Evolutionary conservation across 495 filamentous ascomycete species (phyloP).

Genomic region (Trypethelium eluteriae): DNA sequence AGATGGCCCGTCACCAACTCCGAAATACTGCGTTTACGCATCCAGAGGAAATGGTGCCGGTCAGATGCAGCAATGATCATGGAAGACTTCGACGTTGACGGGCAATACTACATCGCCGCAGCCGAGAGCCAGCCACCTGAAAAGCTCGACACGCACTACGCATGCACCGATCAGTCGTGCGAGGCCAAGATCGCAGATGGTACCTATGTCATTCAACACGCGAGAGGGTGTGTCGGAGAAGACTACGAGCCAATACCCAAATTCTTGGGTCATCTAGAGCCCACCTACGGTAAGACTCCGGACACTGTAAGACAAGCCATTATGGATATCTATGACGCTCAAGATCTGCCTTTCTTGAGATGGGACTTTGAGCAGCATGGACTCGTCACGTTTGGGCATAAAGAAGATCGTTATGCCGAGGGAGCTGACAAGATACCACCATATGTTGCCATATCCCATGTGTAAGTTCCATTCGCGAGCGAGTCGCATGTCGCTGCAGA

Average conservation of each 20-base stretch:
- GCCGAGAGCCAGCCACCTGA: constrained; percentile 5
- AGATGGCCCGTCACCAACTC: constrained; percentile 16
- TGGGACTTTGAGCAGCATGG: constrained; percentile 12
- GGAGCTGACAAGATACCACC: constrained; percentile 1
- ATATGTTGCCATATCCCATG: constrained; percentile 25
- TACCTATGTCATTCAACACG: constrained; percentile 13
- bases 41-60: constrained; percentile 14
- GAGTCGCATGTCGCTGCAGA: too few species aligned
- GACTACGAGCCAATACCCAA: constrained; percentile 13
- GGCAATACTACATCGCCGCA: constrained; percentile 14
- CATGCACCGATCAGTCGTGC: constrained; percentile 16
- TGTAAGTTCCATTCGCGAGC: constrained; percentile 17
- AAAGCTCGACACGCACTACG: constrained; percentile 13
- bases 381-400: constrained; percentile 10
- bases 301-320: constrained; percentile 10
- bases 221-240: background rate
- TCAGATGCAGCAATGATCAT: constrained; percentile 15
- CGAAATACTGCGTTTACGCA: constrained; percentile 4
- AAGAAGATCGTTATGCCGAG: constrained; percentile 10
- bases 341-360: constrained; percentile 12
- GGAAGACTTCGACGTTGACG: constrained; percentile 16
- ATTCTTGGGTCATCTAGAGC: constrained; percentile 12
- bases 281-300: constrained; percentile 12
- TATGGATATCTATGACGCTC: constrained; percentile 6
- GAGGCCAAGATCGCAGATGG: constrained; percentile 13